Percentiles rank a stretch among this genome's conserved stretches.
Conservation (phyloP, 768 basidiomycete species). For the Agaricus subrufescens region DNA sequence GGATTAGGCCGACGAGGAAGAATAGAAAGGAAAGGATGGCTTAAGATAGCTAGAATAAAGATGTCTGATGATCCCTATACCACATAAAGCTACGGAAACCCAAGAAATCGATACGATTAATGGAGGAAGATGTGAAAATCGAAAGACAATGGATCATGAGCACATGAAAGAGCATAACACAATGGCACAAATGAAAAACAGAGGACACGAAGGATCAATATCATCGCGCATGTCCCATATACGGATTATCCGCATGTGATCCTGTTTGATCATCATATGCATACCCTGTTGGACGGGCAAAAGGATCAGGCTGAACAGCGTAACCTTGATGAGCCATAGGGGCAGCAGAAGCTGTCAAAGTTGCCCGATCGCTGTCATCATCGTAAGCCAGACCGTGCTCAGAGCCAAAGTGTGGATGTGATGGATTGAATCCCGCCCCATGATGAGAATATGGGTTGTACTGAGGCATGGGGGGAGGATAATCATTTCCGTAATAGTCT, state of each 20-base stretch:
- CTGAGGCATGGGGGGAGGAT: conserved; percentile 73
- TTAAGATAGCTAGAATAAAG: neutral
- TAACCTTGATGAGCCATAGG: conserved; percentile 35
- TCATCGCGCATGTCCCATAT: conserved; percentile 3
- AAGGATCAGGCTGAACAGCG: conserved; percentile 7
- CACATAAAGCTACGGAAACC: neutral
- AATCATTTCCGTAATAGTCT: conserved; percentile 46
- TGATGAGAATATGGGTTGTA: conserved; percentile 69
- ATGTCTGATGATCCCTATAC: neutral
- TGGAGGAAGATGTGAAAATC: neutral
- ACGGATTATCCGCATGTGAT: conserved; percentile 3
- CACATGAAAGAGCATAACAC: conserved; percentile 1
- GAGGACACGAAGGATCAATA: neutral
- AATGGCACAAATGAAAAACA: neutral
- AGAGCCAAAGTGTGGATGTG: conserved; percentile 48
- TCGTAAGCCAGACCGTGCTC: conserved; percentile 47
- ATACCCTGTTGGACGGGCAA: conserved; percentile 12
- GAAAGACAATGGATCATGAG: conserved; percentile 2
- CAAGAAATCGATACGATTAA: neutral
- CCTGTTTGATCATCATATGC: conserved; percentile 34
- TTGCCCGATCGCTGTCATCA: conserved; percentile 60
- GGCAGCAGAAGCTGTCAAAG: conserved; percentile 55
- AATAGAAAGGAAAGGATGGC: neutral
- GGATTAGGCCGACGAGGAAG: neutral
- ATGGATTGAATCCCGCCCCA: conserved; percentile 52